Percentiles rank a stretch among this genome's conserved stretches.
Evolutionary conservation across 163 green algal species (phyloP).

Genomic region (Volvox carteri): DNA sequence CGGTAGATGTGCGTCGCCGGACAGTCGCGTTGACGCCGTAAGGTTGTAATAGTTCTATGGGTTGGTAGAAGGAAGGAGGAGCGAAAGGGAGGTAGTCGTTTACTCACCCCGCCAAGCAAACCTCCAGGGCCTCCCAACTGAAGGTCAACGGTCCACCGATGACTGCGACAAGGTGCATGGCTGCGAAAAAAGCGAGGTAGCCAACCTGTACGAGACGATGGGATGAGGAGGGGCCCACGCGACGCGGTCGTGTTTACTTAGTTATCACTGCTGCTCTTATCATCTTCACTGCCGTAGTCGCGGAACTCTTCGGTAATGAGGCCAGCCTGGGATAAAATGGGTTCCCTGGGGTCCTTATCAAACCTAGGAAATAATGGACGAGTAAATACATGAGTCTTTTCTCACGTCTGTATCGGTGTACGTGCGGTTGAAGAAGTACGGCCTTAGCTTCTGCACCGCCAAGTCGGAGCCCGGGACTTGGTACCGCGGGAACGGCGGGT

Average conservation of each 20-base stretch:
- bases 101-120: constrained; percentile 60
- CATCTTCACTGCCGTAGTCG: too few relatives aligned
- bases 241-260: too few relatives aligned
- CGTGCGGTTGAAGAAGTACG: constrained; percentile 58
- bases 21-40: too few relatives aligned
- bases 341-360: too few relatives aligned
- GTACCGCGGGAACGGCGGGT: constrained; percentile 57
- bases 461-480: neutral
- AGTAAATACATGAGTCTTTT: too few relatives aligned
- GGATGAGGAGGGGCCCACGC: neutral
- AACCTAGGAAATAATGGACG: too few relatives aligned
- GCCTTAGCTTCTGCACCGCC: constrained; percentile 55
- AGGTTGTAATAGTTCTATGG: neutral
- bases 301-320: too few relatives aligned
- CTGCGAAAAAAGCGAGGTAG: constrained; percentile 65
- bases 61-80: neutral
- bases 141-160: constrained; percentile 65
- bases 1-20: too few relatives aligned
- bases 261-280: too few relatives aligned
- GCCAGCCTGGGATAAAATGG: too few relatives aligned
- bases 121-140: constrained; percentile 61
- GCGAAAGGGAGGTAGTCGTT: neutral
- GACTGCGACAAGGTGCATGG: constrained; percentile 65
- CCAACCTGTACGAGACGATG: constrained; percentile 26
- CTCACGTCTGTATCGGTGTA: constrained; percentile 70